Evolutionary conservation across 768 basidiomycete species (phyloP).

Genomic region (Xanthoconium purpureum): DNA sequence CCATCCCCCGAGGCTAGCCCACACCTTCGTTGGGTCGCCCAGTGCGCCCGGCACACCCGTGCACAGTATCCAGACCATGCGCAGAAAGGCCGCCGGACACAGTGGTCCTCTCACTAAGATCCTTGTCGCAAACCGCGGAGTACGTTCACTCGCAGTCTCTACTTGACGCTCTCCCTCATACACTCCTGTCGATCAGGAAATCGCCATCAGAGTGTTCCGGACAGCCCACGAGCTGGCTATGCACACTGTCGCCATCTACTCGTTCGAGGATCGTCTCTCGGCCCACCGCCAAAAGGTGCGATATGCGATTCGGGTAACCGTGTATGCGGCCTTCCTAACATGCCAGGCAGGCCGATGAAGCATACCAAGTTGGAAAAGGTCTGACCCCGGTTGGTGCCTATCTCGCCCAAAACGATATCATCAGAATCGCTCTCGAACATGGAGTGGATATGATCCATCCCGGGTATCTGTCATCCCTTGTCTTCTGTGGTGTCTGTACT

Average conservation of each 20-base stretch:
- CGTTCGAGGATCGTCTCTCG: constrained; percentile 91
- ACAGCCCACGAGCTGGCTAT: constrained; percentile 98
- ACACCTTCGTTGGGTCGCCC: constrained; percentile 70
- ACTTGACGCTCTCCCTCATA: constrained; percentile 3
- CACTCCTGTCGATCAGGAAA: constrained; percentile 61
- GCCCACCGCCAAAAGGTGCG: constrained; percentile 95
- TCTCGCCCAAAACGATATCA: constrained; percentile 96
- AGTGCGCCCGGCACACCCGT: constrained; percentile 82
- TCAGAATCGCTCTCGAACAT: constrained; percentile 93
- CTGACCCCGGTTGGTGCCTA: constrained; percentile 96
- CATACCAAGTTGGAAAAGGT: constrained; percentile 96
- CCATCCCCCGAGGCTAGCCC: constrained; percentile 70
- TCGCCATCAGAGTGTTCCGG: constrained; percentile 97
- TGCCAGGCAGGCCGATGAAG: constrained; percentile 81
- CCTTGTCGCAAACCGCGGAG: constrained; percentile 88
- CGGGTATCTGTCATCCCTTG: constrained; percentile 50
- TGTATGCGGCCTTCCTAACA: constrained; percentile 30
- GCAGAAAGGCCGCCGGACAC: constrained; percentile 88
- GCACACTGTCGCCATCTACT: constrained; percentile 99
- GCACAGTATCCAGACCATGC: constrained; percentile 88
- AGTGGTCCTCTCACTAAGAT: constrained; percentile 88
- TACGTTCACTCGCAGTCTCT: constrained; percentile 38
- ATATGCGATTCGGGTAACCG: constrained; percentile 30
- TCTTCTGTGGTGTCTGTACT: background rate
- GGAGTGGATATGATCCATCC: constrained; percentile 99